Base-by-base conservation (phyloP, 83 land plant species). In the Diphasiastrum complanatum region DNA sequence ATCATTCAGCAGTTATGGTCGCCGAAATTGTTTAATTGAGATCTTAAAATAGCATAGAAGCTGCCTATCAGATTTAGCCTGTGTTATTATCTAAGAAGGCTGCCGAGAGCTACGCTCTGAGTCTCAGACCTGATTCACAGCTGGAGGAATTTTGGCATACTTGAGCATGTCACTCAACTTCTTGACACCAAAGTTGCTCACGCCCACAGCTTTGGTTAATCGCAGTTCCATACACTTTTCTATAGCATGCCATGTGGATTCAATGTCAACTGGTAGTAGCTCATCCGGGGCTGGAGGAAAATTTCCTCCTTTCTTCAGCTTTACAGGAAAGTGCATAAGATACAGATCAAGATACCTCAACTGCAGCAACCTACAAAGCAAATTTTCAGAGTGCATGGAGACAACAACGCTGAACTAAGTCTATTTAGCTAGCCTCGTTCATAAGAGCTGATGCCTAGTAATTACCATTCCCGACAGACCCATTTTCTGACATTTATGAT, bases 171-270 rank as follows among this genome's bases (percentile, higher is more conserved):
- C 33, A 33, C 5, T 26, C 33, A 54, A 33, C 58, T 5, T 22
- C 58, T 54, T 54, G 29, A 54, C 6, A 28, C 33, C 5, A 33
- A 54, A 54, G 33, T 54, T 54, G 58, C 58, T 54, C 36, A 54
- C 58, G 5, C 58, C 58, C 3, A 54, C 29, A 11, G 58, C 33
- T 6, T 54, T 22, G 33, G 58, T 28, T 5, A 54, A 33, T 14
- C 58, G 33, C 33, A 26, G 33, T 5, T 28, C 10, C 3, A 26
- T 8, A 33, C 58, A 54, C 14, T n/a, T 26, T n/a, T 54, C 58
- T n/a, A 54, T 22, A 4, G 33, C 58, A 22, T n/a, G 33, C 58
- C 58, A 54, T 6, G 58, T 54, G 36, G 25, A 5, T 6, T 4
- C 16, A n/a, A 54, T 54, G 33, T 54, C 58, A 28, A 54, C 36